Evolutionary conservation across 129 eudicot species (phyloP), one percentile per base, ranked within the genome.

Genomic region (Artemisia tridentata): DNA sequence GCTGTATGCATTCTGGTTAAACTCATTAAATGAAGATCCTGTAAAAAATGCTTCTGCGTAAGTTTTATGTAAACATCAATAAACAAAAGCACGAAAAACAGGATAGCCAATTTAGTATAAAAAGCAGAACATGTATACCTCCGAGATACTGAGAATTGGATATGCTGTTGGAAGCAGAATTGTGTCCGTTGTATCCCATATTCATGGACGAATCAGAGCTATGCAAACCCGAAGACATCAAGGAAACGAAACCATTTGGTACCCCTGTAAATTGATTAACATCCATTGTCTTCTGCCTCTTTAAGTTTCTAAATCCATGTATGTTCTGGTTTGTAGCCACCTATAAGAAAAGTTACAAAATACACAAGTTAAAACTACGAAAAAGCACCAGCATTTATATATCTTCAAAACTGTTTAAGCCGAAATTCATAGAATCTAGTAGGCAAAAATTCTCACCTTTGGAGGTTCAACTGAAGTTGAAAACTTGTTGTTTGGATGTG

Each of bases 1-100:
- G 46, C 11, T 11, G 63, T 49, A 23, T 17, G 3, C n/a, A 73
- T 72, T 80, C 49, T 56, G 75, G 23, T 58, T 57, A 66, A 14
- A 63, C 38, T 54, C 72, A 25, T 59, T 63, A 55, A 6, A 12
- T 71, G 61, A 41, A 79, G 75, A 43, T 67, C 79, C 86, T 79
- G 74, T 21, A 77, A 65, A 17, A 56, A 70, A 18, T 20, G 51
- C 41, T 64, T 25, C 15, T 5, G 54, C 16, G 10, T 38, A 38
- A 38, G 45, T 38, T 38, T 6, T 38, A 38, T 38, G 45, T 38
- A 38, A 38, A 7, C 9, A 38, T 38, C 45, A 38, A 38, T 38
- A 75, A 25, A 71, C 52, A n/a, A 63, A 52, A 63, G 53, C 23
- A 19, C 52, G 7, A 49, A 29, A 18, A 17, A 27, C 34, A 20